Evolutionary conservation across 2,329 filamentous ascomycete species (phyloP), one percentile per base, ranked within the genome.

Genomic region (Hypoxylon sp.): DNA sequence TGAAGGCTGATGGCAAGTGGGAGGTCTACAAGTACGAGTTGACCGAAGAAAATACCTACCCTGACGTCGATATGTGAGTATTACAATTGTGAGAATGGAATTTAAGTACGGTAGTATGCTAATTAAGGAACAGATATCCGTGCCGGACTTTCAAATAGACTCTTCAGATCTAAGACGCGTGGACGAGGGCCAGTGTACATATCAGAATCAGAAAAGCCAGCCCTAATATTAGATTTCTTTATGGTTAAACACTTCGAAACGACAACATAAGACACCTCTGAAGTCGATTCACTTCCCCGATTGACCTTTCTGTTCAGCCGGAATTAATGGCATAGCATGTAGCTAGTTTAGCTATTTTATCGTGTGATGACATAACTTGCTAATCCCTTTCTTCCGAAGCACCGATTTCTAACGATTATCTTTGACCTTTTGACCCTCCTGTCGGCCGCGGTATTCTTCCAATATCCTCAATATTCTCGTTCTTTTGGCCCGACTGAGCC

Each of bases 1-100:
- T 80, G 72, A 80, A 80, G 50, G 82, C 79, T 49, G 85, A 76
- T 46, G 76, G 85, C 46, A 78, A 84, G 68, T 88, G 89, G 83
- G 85, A 89, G 76, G 88, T 90, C 77, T 89, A 94, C 79, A 88
- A 90, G 80, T 89, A 97, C 75, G 81, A 82, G 69, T 77, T 92
- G 75, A 81, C 84, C 34, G 82, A 84, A 75, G 90, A 94, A 77
- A 87, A 91, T 76, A 86, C 91, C 65, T 98, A 97, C 80, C 83
- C 87, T 34, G 45, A 60, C 41, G 82, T 86, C 45, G 85, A 86
- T 55, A 80, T 84, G 92, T 93, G 82, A 81, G 91, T 89, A 14
- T 38, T 49, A 21, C 5, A 23, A 28, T 21, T 14, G 25, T 11
- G 13, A n/a, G 19, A 49, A 48, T 30, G 30, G 41, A 57, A 59